Conservation (phyloP, 1,139 yeast species). For the Hyphopichia fennica region DNA sequence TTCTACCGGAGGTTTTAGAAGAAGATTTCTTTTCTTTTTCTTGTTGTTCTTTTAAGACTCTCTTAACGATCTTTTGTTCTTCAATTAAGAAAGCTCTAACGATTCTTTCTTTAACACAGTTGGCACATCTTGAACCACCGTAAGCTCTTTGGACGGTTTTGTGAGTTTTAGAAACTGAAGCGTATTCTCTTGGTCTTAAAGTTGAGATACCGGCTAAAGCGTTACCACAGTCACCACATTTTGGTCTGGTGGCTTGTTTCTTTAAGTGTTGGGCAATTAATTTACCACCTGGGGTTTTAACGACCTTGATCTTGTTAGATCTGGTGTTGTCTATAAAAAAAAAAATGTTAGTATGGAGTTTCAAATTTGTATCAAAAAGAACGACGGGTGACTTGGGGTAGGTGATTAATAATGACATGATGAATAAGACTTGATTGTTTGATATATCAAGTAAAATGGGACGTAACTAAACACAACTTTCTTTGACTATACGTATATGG, state of each 20-base stretch:
- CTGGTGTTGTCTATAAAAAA: conserved; percentile 82
- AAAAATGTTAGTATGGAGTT: neutral
- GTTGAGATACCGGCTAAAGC: conserved; percentile 91
- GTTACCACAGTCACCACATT: conserved; percentile 98
- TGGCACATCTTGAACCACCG: conserved; percentile 99
- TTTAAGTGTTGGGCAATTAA: conserved; percentile 96
- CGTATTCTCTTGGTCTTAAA: conserved; percentile 97
- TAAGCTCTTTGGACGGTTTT: conserved; percentile 99
- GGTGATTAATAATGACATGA: neutral
- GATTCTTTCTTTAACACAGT: conserved; percentile 98
- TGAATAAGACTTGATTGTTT: neutral
- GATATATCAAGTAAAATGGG: too few relatives aligned
- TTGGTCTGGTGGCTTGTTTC: conserved; percentile 93
- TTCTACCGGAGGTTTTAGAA: conserved; percentile 32
- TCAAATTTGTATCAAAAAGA: neutral
- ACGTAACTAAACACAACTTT: too few relatives aligned
- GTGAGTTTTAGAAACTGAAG: conserved; percentile 90
- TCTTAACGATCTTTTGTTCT: conserved; percentile 99
- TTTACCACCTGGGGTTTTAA: conserved; percentile 99
- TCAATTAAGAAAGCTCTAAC: conserved; percentile 99
- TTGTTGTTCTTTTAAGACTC: conserved; percentile 94
- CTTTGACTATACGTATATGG: too few relatives aligned
- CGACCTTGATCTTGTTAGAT: conserved; percentile 98
- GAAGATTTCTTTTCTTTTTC: conserved; percentile 74
- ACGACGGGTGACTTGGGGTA: neutral